These are phyloP conservation scores for Ophiostoma sp. DNA, from an alignment of 2,329 filamentous ascomycete species.

Conservation along the genomic window DNA sequence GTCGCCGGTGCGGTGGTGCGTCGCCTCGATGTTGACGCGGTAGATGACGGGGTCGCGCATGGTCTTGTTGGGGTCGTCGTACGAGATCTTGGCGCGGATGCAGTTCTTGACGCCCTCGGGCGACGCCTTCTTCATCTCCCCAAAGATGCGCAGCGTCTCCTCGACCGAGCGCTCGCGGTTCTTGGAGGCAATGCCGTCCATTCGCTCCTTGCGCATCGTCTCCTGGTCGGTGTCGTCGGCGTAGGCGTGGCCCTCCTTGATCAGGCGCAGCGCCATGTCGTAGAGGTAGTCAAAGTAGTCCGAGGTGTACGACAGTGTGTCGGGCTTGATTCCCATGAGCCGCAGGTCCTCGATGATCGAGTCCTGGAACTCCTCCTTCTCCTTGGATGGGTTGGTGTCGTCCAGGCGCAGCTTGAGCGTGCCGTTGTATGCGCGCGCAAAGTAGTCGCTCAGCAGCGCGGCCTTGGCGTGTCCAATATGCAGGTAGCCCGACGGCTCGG, in stretches of 20 bases:
- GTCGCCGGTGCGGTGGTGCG: conserved; percentile 71
- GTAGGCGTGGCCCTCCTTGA: conserved; percentile 83
- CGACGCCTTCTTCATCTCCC: conserved; percentile 77
- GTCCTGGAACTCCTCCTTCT: conserved; percentile 95
- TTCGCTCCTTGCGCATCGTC: conserved; percentile 78
- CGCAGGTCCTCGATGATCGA: conserved; percentile 86
- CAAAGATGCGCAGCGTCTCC: conserved; percentile 79
- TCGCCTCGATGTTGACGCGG: conserved; percentile 60
- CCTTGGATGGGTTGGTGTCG: conserved; percentile 95
- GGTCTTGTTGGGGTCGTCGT: conserved; percentile 89
- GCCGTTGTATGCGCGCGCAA: conserved; percentile 89
- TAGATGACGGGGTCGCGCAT: conserved; percentile 97
- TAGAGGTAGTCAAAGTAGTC: conserved; percentile 95
- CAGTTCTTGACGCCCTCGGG: conserved; percentile 78
- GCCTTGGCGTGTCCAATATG: conserved; percentile 91
- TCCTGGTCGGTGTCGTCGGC: conserved; percentile 91
- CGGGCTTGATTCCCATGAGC: conserved; percentile 86
- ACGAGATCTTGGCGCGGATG: conserved; percentile 89
- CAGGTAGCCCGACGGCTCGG: conserved; percentile 91
- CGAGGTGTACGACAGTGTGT: conserved; percentile 81
- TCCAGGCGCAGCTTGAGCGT: conserved; percentile 89
- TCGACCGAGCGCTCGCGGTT: conserved; percentile 72
- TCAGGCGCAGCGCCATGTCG: conserved; percentile 75
- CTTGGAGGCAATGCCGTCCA: conserved; percentile 75
- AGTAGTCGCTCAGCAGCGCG: conserved; percentile 77